These are phyloP conservation scores for Trichoderma simmonsii DNA, from an alignment of 2,329 filamentous ascomycete genomes.

Conservation along the genomic window DNA sequence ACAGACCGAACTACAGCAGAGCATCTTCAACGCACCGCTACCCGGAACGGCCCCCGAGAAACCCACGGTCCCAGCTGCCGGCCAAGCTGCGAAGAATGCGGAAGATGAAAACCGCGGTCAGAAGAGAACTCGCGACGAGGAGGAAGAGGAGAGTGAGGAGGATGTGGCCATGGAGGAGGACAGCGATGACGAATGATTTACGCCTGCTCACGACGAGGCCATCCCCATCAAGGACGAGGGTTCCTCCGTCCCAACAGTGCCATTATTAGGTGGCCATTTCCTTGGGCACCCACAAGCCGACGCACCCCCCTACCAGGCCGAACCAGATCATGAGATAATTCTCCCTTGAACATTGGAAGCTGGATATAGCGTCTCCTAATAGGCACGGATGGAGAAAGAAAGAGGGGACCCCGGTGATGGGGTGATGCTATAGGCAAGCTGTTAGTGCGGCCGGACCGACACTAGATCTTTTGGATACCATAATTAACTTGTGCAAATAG, in stretches of 20 bases:
- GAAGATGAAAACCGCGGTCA: conserved; percentile 57
- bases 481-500: conserved; percentile 31
- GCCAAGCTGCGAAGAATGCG: conserved; percentile 50
- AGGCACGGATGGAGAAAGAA: conserved; percentile 95
- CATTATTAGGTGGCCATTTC: conserved; percentile 54
- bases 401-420: conserved; percentile 69
- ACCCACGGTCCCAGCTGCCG: conserved; percentile 42
- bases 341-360: conserved; percentile 58
- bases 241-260: neutral
- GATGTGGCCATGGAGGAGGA: conserved; percentile 69
- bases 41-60: conserved; percentile 52
- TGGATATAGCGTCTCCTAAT: conserved; percentile 74
- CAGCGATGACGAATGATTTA: conserved; percentile 64
- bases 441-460: conserved; percentile 39
- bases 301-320: conserved; percentile 76
- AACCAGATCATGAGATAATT: conserved; percentile 86
- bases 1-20: conserved; percentile 72
- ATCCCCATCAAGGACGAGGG: neutral
- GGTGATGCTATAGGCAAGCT: conserved; percentile 66
- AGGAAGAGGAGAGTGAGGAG: conserved; percentile 65
- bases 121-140: conserved; percentile 68
- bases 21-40: conserved; percentile 70
- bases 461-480: conserved; percentile 20
- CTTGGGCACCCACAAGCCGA: conserved; percentile 74
- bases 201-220: neutral